Base-by-base conservation (phyloP, 306 rosid genomes). In the Lagenaria siceraria region DNA sequence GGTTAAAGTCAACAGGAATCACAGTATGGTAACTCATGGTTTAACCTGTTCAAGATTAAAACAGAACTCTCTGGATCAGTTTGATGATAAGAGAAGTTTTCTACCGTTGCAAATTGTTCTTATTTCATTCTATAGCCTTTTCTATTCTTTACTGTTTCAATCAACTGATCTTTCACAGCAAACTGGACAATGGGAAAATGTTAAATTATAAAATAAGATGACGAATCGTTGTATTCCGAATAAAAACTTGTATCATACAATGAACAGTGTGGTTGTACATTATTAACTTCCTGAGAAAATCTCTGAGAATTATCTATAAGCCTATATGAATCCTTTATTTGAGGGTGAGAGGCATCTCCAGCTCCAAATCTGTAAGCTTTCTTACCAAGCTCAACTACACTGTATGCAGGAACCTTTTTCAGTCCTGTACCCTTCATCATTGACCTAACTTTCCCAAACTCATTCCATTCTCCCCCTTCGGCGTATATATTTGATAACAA, bases 401-500 rank as follows among this genome's bases (percentile, higher is more conserved):
- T 94, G 80, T 79, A 90, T 22, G 96, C 98, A 8, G 97, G 96
- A 49, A 94, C 91, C 88, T 94, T 94, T 74, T 84, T 89, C 52
- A 94, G 88, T 59, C 96, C 94, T 59, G 80, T 80, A 38, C 79
- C 83, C 82, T 94, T 85, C 95, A 94, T 94, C 79, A 11, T 84
- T 53, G 79, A 83, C 79, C 98, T 91, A 80, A 94, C 93, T 68
- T 86, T 88, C 80, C 91, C 84, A 75, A 92, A 92, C 66, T 90
- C 92, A 78, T 84, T 82, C 95, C 91, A 90, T 73, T 90, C 87
- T 81, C 96, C 98, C 78, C 81, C 97, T 85, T 90, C 96, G 7
- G 96, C 96, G 51, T 90, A 84, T 86, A 91, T 84, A 80, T 94
- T 94, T 52, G 98, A 94, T 78, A 91, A 82, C 81, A 94, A 87